Base-by-base conservation (phyloP, 208 protist genomes). In the Trypanosoma rangeli region DNA sequence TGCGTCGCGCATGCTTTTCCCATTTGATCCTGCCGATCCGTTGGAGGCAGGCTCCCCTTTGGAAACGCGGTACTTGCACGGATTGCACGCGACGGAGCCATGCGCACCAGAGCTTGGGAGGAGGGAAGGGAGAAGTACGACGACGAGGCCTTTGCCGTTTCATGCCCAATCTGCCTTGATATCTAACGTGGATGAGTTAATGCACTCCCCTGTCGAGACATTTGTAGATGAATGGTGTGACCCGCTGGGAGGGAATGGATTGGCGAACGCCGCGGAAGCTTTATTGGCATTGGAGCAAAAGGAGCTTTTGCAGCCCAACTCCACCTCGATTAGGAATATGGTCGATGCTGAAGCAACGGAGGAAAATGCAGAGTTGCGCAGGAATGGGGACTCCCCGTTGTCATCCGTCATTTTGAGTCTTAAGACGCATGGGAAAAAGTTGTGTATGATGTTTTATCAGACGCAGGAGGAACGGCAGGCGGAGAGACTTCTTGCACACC, bases 381-480 rank as follows among this genome's bases (percentile, higher is more conserved):
- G 49, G 35, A 49, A 63, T 15, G 20, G 26, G 35, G 37, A 49
- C 16, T 16, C 31, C 16, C 35, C 22, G 20, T 33, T 10, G n/a
- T 53, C 13, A 18, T 39, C 10, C 22, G 1, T 33, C 28, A 37
- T 64, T 35, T 29, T 54, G 26, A 15, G 22, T 20, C 42, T 9
- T 33, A 4, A 48, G 0, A 52, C 13, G 20, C 20, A 31, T 53
- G 22, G 37, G 50, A 22, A 64, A 35, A 8, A 8, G 31, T 1
- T 35, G 50, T 16, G 26, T 3, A 20, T 33, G 20, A 13, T 33
- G 24, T 64, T 64, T 64, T 53, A 29, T 24, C 60, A 64, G 44
- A 64, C 60, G 26, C 37, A 37, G 22, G 60, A 64, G 44, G 60
- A 64, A 20, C 44, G 24, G 10, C 10, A 64, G 26, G 60, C 42